phyloP scores from a whole-genome alignment of 345 rosid genomes.

The Arabidopsis thaliana region TAIR10.1 NC_003076.8:5778501-5779000 shows the following conservation, averaged over 20 bases:
- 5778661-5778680: conserved; percentile 93
- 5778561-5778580: neutral
- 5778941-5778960: conserved; percentile 1
- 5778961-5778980: neutral
- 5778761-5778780: conserved; percentile 53
- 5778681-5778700: conserved; percentile 89
- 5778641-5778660: conserved; percentile 74
- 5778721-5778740: conserved; percentile 97
- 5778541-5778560: neutral
- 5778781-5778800: conserved; percentile 84
- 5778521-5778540: conserved; percentile 54
- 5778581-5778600: neutral
- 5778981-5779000: conserved; percentile 12
- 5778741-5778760: conserved; percentile 80
- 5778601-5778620: conserved; percentile 22
- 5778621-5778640: neutral
- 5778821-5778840: conserved; percentile 60
- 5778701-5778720: conserved; percentile 82
- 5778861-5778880: neutral
- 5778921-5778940: neutral
- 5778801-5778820: conserved; percentile 96
- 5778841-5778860: conserved; percentile 2
- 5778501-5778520: conserved; percentile 97
- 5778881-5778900: neutral
- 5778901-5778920: neutral